These are phyloP conservation scores for Eucalyptus viminalis DNA, from an alignment of 345 rosid species.

Conservation along the genomic window DNA sequence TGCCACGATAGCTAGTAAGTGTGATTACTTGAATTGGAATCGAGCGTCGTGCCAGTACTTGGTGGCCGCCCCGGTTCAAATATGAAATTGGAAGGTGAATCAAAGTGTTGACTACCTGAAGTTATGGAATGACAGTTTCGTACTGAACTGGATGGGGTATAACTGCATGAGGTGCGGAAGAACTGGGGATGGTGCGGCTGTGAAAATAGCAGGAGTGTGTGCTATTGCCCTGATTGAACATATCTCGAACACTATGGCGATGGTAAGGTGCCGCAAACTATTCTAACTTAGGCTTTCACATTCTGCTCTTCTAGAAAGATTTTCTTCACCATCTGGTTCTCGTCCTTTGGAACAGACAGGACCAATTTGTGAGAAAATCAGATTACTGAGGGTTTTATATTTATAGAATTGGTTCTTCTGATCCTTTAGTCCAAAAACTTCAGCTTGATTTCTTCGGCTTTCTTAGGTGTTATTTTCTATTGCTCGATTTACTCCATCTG, in stretches of 20 bases:
- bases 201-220: background rate
- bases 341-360: background rate
- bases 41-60: background rate
- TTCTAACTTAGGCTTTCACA: too few species aligned
- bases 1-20: background rate
- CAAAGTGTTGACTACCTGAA: background rate
- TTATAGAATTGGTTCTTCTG: background rate
- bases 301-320: background rate
- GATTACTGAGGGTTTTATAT: background rate
- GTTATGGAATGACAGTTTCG: background rate
- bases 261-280: background rate
- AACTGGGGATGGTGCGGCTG: slow-evolving; percentile 6
- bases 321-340: background rate
- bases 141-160: slow-evolving; percentile 3
- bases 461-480: background rate
- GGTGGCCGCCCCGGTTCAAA: background rate
- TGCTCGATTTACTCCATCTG: too few species aligned
- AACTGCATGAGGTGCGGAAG: background rate
- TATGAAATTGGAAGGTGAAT: background rate
- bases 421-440: background rate
- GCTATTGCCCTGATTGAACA: slow-evolving; percentile 4
- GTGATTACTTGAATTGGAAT: background rate
- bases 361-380: background rate
- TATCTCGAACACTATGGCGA: background rate
- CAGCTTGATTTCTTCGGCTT: background rate